These are phyloP conservation scores for Pichia kudriavzevii DNA, from an alignment of 1,139 yeast genomes.

Conservation along the genomic window DNA sequence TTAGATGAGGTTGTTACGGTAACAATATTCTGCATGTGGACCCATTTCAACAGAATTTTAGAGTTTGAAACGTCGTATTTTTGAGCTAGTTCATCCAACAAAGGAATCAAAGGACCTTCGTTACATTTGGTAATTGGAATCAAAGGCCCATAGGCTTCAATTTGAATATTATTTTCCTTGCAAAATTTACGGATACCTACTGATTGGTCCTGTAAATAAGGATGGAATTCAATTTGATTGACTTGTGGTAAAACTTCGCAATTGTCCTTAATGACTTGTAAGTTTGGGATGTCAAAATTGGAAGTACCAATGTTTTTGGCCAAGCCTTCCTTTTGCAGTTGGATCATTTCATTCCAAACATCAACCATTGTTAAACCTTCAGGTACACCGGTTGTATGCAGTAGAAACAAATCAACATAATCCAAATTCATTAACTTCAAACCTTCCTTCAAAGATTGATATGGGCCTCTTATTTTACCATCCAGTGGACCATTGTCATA, in stretches of 20 bases:
- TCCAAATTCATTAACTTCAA: slow-evolving; percentile 42
- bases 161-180: slow-evolving; percentile 41
- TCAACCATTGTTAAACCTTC: slow-evolving; percentile 38
- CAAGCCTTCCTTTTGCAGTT: slow-evolving; percentile 39
- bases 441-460: slow-evolving; percentile 41
- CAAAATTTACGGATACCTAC: slow-evolving; percentile 52
- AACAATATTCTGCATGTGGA: slow-evolving; percentile 50
- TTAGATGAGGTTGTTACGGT: slow-evolving; percentile 71
- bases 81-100: slow-evolving; percentile 37
- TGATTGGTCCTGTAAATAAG: slow-evolving; percentile 63
- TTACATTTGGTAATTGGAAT: slow-evolving; percentile 36
- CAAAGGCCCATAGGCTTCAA: slow-evolving; percentile 66
- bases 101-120: slow-evolving; percentile 29
- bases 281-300: slow-evolving; percentile 43
- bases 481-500: slow-evolving; percentile 9
- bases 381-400: slow-evolving; percentile 48
- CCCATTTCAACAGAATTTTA: slow-evolving; percentile 64
- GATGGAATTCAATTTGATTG: slow-evolving; percentile 64
- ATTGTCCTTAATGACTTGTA: slow-evolving; percentile 37
- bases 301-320: slow-evolving; percentile 61
- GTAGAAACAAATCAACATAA: slow-evolving; percentile 61
- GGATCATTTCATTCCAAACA: slow-evolving; percentile 49
- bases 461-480: slow-evolving; percentile 36
- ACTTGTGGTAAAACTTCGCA: slow-evolving; percentile 51
- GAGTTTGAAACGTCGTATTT: slow-evolving; percentile 52